Conservation (phyloP, 2,329 filamentous ascomycete species). For the Lasiodiplodia theobromae region DNA sequence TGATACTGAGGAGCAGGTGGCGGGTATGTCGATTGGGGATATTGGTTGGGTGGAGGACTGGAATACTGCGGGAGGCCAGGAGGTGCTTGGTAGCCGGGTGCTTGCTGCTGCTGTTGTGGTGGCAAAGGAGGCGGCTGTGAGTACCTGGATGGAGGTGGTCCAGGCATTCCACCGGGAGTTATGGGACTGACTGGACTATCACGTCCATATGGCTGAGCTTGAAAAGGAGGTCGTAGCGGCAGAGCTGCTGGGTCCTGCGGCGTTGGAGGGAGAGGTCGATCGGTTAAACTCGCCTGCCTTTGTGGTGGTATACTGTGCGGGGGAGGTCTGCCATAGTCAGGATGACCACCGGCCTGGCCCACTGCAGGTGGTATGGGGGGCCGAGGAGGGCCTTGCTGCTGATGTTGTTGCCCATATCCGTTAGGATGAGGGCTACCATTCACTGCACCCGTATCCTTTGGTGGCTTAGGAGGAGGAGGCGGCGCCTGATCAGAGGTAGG, state of each 20-base stretch:
- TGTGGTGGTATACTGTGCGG: constrained; percentile 34
- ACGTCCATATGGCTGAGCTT: constrained; percentile 33
- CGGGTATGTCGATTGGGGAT: constrained; percentile 25
- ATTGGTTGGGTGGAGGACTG: constrained; percentile 31
- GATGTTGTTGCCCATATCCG: constrained; percentile 35
- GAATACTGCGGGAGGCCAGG: constrained; percentile 32
- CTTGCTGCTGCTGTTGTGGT: neutral
- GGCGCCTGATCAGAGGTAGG: constrained; percentile 34
- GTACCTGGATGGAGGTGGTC: constrained; percentile 36
- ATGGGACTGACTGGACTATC: constrained; percentile 49
- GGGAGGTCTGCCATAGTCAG: constrained; percentile 34
- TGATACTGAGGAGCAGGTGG: constrained; percentile 33
- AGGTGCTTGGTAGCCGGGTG: neutral
- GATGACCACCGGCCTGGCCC: constrained; percentile 30
- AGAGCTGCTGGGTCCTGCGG: constrained; percentile 34
- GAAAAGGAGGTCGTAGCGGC: constrained; percentile 36
- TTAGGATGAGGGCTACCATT: constrained; percentile 31
- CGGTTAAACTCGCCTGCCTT: constrained; percentile 37
- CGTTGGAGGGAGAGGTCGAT: constrained; percentile 37
- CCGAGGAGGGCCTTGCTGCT: constrained; percentile 36
- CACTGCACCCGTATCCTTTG: constrained; percentile 34
- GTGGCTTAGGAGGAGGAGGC: constrained; percentile 58
- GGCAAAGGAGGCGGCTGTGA: constrained; percentile 34
- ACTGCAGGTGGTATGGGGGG: constrained; percentile 40
- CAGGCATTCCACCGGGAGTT: constrained; percentile 38